A percentile compares a stretch with the other conserved stretches of the same genome.
These are phyloP conservation scores for Termitomyces sp. DNA, from an alignment of 768 basidiomycete species.

Conservation along the genomic window DNA sequence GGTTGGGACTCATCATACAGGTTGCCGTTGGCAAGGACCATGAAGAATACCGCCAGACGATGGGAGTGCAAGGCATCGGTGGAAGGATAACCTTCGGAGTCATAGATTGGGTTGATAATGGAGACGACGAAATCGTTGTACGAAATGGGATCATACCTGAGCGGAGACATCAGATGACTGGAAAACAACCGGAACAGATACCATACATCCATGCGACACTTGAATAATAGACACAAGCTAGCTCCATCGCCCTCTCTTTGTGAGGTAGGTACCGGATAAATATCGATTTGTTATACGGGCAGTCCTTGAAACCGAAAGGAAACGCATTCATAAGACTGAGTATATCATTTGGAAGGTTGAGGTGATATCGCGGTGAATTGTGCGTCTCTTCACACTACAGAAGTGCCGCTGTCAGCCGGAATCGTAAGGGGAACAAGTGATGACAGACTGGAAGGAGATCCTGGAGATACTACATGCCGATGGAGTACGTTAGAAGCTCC, in stretches of 20 bases:
- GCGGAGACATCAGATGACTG: not conserved
- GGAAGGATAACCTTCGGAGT: conserved; percentile 26
- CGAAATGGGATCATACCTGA: conserved; percentile 46
- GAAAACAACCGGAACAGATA: not conserved
- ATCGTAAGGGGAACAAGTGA: not conserved
- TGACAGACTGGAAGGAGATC: conserved; percentile 35
- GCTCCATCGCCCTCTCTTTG: conserved; percentile 35
- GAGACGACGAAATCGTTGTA: conserved; percentile 39
- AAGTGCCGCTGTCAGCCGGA: conserved; percentile 1
- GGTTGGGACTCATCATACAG: conserved; percentile 39
- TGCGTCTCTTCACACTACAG: conserved; percentile 19
- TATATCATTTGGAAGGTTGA: conserved; percentile 43
- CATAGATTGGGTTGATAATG: conserved; percentile 45
- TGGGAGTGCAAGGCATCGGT: conserved; percentile 42
- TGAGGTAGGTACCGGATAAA: conserved; percentile 42
- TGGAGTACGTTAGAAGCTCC: not conserved
- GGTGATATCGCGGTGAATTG: conserved; percentile 17
- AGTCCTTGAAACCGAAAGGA: conserved; percentile 46
- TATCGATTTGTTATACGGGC: conserved; percentile 32
- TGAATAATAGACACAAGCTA: conserved; percentile 42
- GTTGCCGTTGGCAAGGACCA: conserved; percentile 46
- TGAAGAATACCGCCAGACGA: conserved; percentile 51
- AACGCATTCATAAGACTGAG: conserved; percentile 45
- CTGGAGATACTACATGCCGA: conserved; percentile 34
- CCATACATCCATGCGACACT: conserved; percentile 49